These are phyloP conservation scores for Clathrus columnatus DNA, from an alignment of 768 basidiomycete genomes.

Conservation along the genomic window DNA sequence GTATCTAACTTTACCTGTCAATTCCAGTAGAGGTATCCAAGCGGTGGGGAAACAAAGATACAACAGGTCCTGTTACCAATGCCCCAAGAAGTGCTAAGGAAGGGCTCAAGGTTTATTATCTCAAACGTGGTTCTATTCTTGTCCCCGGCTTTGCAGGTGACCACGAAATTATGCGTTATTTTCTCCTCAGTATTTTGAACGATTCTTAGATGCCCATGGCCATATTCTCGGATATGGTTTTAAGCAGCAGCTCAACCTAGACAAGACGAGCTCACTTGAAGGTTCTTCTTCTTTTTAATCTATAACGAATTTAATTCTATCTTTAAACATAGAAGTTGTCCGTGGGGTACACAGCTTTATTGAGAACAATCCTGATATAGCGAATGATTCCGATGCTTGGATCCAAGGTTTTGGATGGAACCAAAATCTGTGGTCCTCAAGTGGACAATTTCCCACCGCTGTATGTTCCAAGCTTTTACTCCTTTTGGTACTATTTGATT, in stretches of 20 bases:
- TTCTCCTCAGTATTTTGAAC: constrained; percentile 1
- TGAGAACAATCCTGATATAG: constrained; percentile 44
- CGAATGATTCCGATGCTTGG: constrained; percentile 51
- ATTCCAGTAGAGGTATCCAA: constrained; percentile 14
- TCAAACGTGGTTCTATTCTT: constrained; percentile 45
- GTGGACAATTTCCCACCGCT: constrained; percentile 58
- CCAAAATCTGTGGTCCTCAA: constrained; percentile 66
- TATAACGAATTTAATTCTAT: neutral
- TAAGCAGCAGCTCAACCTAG: constrained; percentile 55
- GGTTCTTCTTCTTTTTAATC: constrained; percentile 32
- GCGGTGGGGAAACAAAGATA: constrained; percentile 19
- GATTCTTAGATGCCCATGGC: constrained; percentile 60
- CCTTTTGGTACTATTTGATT: neutral
- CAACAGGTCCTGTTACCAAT: constrained; percentile 12
- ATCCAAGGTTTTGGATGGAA: constrained; percentile 91
- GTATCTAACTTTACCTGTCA: neutral
- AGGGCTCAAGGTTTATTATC: constrained; percentile 36
- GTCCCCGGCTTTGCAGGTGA: constrained; percentile 70
- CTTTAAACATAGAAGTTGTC: constrained; percentile 53
- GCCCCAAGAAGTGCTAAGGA: constrained; percentile 13
- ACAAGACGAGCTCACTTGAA: constrained; percentile 44
- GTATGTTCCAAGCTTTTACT: too few relatives aligned
- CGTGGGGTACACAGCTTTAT: constrained; percentile 53
- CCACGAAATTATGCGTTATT: constrained; percentile 7
- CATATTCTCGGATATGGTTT: constrained; percentile 71